phyloP scores from a whole-genome alignment of 1,139 yeast species.

The Kodamaea sp. region DNA sequence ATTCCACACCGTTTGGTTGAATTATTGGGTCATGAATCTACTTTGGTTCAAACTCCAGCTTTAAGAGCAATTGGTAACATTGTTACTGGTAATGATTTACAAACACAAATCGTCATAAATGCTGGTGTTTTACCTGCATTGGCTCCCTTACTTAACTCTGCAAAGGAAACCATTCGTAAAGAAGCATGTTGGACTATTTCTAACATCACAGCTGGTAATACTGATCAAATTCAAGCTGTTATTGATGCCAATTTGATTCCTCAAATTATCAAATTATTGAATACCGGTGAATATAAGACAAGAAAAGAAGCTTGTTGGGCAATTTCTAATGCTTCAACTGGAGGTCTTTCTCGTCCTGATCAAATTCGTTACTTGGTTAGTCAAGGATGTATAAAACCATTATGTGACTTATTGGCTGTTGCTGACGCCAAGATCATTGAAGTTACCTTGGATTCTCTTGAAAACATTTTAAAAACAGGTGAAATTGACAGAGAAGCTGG shows the following conservation, averaged over 20 bases:
- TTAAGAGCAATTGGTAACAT: conserved; percentile 96
- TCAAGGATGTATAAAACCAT: conserved; percentile 96
- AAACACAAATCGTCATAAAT: conserved; percentile 92
- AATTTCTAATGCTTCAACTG: conserved; percentile 93
- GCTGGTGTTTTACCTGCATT: conserved; percentile 88
- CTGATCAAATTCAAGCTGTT: conserved; percentile 94
- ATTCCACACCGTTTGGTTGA: conserved; percentile 94
- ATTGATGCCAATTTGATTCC: conserved; percentile 93
- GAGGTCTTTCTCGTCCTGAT: conserved; percentile 88
- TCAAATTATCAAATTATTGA: conserved; percentile 78
- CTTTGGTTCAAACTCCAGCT: conserved; percentile 94
- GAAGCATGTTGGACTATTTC: conserved; percentile 99
- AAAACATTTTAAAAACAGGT: conserved; percentile 90
- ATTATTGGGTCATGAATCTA: conserved; percentile 75
- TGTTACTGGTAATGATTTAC: conserved; percentile 93
- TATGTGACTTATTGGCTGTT: conserved; percentile 84
- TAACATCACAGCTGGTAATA: conserved; percentile 94
- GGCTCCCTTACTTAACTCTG: conserved; percentile 72
- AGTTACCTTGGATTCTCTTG: conserved; percentile 92
- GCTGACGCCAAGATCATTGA: conserved; percentile 92
- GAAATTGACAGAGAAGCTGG: conserved; percentile 83
- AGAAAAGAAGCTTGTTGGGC: conserved; percentile 99
- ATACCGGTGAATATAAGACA: conserved; percentile 88
- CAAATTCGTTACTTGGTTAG: conserved; percentile 87
- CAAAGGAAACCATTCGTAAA: conserved; percentile 89